Evolutionary conservation across 129 eudicot species (phyloP).

Genomic region (Glebionis coronaria): DNA sequence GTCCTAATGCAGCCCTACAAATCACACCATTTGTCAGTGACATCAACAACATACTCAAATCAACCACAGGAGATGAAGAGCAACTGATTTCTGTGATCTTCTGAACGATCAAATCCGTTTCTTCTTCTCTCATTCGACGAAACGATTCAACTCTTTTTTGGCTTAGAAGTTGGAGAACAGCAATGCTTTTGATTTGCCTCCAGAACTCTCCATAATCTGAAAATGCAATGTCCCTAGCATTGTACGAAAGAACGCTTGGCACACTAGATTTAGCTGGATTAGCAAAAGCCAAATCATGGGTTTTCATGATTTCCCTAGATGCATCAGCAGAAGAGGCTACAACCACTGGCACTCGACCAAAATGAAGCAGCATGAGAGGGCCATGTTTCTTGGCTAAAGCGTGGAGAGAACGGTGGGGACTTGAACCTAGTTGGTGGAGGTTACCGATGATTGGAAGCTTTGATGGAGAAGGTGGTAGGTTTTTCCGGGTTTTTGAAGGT

Average conservation of each 20-base stretch:
- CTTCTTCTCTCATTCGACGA: constrained; percentile 36
- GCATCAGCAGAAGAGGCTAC: constrained; percentile 42
- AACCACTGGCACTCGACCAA: constrained; percentile 36
- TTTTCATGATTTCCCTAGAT: constrained; percentile 47
- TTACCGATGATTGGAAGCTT: constrained; percentile 47
- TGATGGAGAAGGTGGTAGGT: constrained; percentile 40
- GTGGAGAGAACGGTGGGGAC: constrained; percentile 40
- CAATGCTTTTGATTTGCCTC: constrained; percentile 41
- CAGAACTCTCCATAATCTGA: constrained; percentile 43
- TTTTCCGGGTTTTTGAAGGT: constrained; percentile 15
- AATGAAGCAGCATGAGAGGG: constrained; percentile 41
- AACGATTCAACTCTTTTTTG: constrained; percentile 33
- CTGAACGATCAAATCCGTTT: constrained; percentile 30
- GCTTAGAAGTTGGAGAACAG: constrained; percentile 31
- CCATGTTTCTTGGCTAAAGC: constrained; percentile 39
- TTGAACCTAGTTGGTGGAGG: constrained; percentile 46
- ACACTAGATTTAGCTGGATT: constrained; percentile 27
- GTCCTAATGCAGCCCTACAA: constrained; percentile 43
- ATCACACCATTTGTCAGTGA: constrained; percentile 28
- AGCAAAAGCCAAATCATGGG: constrained; percentile 33
- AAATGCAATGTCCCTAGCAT: constrained; percentile 32
- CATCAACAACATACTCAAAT: constrained; percentile 27
- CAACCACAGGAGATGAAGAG: constrained; percentile 19
- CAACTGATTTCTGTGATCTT: constrained; percentile 13
- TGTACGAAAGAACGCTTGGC: constrained; percentile 22